Conservation (phyloP, 1,284 basidiomycete genomes). For the Ustilago shanxiensis region DNA sequence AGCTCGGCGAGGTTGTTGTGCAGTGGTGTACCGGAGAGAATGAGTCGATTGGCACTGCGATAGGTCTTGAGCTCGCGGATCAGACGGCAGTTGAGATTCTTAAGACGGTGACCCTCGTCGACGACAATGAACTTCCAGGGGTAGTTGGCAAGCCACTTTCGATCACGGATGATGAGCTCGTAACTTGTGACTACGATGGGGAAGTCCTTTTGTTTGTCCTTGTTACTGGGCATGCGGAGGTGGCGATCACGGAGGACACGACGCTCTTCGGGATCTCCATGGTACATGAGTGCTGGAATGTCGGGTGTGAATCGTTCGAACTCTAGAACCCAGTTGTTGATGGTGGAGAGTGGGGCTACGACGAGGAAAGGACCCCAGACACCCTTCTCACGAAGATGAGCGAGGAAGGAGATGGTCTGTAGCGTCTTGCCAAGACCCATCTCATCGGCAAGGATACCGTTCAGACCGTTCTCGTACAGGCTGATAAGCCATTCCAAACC, state of each 20-base stretch:
- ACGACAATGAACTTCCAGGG: slow-evolving; percentile 86
- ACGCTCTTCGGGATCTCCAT: slow-evolving; percentile 83
- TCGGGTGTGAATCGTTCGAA: slow-evolving; percentile 79
- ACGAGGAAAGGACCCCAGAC: slow-evolving; percentile 85
- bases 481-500: slow-evolving; percentile 97
- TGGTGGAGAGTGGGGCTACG: slow-evolving; percentile 89
- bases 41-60: slow-evolving; percentile 85
- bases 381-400: slow-evolving; percentile 83
- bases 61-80: slow-evolving; percentile 93
- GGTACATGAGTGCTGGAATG: slow-evolving; percentile 88
- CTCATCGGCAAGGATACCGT: slow-evolving; percentile 89
- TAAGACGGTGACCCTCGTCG: slow-evolving; percentile 93
- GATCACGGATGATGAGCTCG: slow-evolving; percentile 82
- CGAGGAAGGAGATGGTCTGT: slow-evolving; percentile 91
- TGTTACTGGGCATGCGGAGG: slow-evolving; percentile 36
- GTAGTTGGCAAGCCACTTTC: slow-evolving; percentile 50
- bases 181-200: slow-evolving; percentile 87
- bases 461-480: slow-evolving; percentile 91
- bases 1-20: slow-evolving; percentile 96
- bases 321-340: slow-evolving; percentile 92
- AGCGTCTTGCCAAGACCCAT: slow-evolving; percentile 93
- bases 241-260: slow-evolving; percentile 76
- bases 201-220: slow-evolving; percentile 47
- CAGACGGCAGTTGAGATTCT: slow-evolving; percentile 90
- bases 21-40: slow-evolving; percentile 91